Percentiles rank a stretch among this genome's conserved stretches.
phyloP scores from a whole-genome alignment of 2,329 filamentous ascomycete species.

The Colletotrichum musicola region DNA sequence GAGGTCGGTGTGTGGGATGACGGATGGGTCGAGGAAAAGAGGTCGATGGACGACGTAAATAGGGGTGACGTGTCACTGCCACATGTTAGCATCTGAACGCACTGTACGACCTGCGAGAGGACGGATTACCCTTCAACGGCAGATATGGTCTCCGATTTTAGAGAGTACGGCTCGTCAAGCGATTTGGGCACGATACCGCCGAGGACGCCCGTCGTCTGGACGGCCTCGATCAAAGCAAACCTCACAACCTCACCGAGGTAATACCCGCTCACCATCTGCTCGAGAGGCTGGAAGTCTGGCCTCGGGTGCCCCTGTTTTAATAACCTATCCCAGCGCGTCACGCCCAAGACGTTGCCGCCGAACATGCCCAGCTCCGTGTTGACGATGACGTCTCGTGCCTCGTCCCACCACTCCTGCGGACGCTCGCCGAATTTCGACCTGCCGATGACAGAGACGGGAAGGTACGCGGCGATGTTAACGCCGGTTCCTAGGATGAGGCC shows the following conservation, averaged over 20 bases:
- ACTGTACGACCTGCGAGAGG: neutral
- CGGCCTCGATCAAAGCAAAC: conserved; percentile 69
- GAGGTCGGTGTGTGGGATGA: conserved; percentile 54
- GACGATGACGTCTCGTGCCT: conserved; percentile 72
- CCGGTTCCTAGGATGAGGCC: conserved; percentile 77
- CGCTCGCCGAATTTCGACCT: conserved; percentile 68
- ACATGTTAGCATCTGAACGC: conserved; percentile 4
- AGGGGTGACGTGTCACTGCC: conserved; percentile 59
- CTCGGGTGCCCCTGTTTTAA: conserved; percentile 65
- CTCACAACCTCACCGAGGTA: conserved; percentile 76
- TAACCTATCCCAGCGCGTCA: conserved; percentile 71
- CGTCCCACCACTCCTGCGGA: conserved; percentile 67
- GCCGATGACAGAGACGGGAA: conserved; percentile 69
- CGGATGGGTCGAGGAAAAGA: conserved; percentile 66
- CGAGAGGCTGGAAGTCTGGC: conserved; percentile 72
- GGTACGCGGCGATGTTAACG: conserved; percentile 74
- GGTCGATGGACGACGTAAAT: conserved; percentile 57
- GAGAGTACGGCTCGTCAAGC: conserved; percentile 65
- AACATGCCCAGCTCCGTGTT: conserved; percentile 79
- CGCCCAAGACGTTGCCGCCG: conserved; percentile 68
- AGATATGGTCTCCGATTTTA: conserved; percentile 72
- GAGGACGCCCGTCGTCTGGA: conserved; percentile 65
- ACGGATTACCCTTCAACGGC: conserved; percentile 66
- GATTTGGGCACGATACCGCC: conserved; percentile 69
- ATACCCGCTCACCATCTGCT: conserved; percentile 73